Base-by-base conservation (phyloP, 1,284 basidiomycete genomes). In the Meira nashicola region DNA sequence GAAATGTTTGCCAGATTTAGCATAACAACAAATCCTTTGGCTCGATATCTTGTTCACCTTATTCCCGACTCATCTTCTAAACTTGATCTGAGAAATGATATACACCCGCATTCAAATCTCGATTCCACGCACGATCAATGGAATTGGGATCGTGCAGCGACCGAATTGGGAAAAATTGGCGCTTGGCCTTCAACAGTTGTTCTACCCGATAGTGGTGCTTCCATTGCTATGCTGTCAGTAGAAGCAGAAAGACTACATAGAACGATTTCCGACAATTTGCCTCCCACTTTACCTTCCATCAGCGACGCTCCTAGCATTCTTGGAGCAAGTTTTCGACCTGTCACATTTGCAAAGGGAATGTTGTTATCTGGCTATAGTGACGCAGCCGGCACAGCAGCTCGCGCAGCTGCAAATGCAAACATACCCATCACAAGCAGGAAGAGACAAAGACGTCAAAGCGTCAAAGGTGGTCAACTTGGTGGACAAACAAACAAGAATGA, bases 31-130 rank as follows among this genome's bases (percentile, higher is more conserved):
- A 23, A 14, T 21, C 46, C 46, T 2, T 21, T 53, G 50, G 50
- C 50, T 23, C 50, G 50, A 39, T 53, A 53, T 41, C 50, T 53
- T 5, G 28, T 53, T 17, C 50, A 53, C 14, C 15, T 53, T 2
- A 19, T 53, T 14, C 50, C 50, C 23, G 39, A 53, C 19, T 33
- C 50, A 8, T 33, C 50, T n/a, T 33, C 50, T 17, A 17, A 17
- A 9, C 50, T 53, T 4, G 39, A 53, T 33, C 28, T 53, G 14
- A 41, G 37, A 14, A 23, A 39, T 23, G 28, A n/a, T 12, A 33
- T 33, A 12, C 28, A 38, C 28, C 50, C 50, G 8, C 37, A 39
- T 15, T 41, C 37, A 14, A 53, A 53, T 23, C 39, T 53, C n/a
- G 37, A 39, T 15, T 53, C 50, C 7, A 39, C 17, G 8, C 37